Evolutionary conservation across 2,329 filamentous ascomycete species (phyloP).

Genomic region (Mycosphaerella sp.): DNA sequence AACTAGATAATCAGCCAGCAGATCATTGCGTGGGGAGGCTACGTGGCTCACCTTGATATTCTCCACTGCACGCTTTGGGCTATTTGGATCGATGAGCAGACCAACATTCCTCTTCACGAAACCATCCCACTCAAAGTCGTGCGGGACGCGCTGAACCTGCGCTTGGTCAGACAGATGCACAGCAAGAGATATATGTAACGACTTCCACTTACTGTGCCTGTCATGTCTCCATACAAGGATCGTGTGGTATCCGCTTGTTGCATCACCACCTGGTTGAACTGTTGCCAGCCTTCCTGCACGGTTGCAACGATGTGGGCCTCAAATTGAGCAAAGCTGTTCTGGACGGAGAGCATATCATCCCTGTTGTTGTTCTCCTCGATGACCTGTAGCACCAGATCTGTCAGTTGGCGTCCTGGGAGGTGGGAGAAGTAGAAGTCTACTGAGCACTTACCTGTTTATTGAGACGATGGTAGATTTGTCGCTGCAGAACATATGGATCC

Average conservation of each 20-base stretch:
- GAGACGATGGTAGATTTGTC: slow-evolving; percentile 74
- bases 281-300: slow-evolving; percentile 72
- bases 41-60: slow-evolving; percentile 46
- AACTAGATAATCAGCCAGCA: slow-evolving; percentile 44
- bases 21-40: background rate
- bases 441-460: slow-evolving; percentile 59
- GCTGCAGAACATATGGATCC: slow-evolving; percentile 82
- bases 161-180: background rate
- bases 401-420: background rate
- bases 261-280: slow-evolving; percentile 74
- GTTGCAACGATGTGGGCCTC: slow-evolving; percentile 79
- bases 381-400: slow-evolving; percentile 40
- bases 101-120: slow-evolving; percentile 68
- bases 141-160: slow-evolving; percentile 64
- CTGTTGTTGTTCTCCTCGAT: slow-evolving; percentile 93
- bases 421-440: background rate
- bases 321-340: slow-evolving; percentile 81
- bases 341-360: slow-evolving; percentile 85
- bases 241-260: slow-evolving; percentile 77
- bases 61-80: slow-evolving; percentile 66
- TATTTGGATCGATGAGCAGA: slow-evolving; percentile 70
- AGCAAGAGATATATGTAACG: background rate
- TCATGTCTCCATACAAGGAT: slow-evolving; percentile 76
- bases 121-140: slow-evolving; percentile 85
- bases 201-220: slow-evolving; percentile 46